Percentiles rank a stretch among this genome's conserved stretches.
Evolutionary conservation across 768 basidiomycete species (phyloP).

Genomic region (Trametes cubensis): DNA sequence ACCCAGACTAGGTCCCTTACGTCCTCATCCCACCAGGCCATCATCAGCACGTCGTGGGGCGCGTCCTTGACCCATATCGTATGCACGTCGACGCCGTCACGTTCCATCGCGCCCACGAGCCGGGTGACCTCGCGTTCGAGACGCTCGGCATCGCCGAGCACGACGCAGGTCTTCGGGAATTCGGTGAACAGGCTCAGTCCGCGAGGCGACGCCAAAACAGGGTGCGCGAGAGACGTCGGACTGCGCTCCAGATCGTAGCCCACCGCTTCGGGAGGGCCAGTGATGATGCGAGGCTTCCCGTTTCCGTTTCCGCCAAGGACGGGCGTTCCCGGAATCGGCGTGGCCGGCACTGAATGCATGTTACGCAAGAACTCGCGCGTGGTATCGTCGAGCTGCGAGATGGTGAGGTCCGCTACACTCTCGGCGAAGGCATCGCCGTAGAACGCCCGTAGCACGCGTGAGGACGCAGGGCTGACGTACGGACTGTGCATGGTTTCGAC

Average conservation of each 20-base stretch:
- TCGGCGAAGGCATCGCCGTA: slow-evolving; percentile 35
- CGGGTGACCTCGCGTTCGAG: slow-evolving; percentile 50
- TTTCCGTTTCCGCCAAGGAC: slow-evolving; percentile 1
- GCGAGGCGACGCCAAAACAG: slow-evolving; percentile 33
- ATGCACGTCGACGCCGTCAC: slow-evolving; percentile 30
- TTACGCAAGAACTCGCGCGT: slow-evolving; percentile 27
- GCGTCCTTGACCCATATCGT: slow-evolving; percentile 33
- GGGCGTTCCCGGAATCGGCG: slow-evolving; percentile 22
- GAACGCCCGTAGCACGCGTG: slow-evolving; percentile 37
- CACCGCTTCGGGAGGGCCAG: slow-evolving; percentile 33
- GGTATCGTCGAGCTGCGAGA: slow-evolving; percentile 27
- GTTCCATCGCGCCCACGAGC: slow-evolving; percentile 39
- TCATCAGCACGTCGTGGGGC: slow-evolving; percentile 50
- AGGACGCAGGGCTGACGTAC: slow-evolving; percentile 39
- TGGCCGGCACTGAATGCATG: slow-evolving; percentile 28
- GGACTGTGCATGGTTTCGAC: slow-evolving; percentile 39
- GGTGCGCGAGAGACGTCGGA: slow-evolving; percentile 31
- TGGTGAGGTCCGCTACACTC: slow-evolving; percentile 34
- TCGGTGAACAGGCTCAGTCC: slow-evolving; percentile 47
- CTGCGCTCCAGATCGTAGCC: slow-evolving; percentile 31
- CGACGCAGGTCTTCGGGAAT: slow-evolving; percentile 49
- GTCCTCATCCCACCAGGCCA: slow-evolving; percentile 49
- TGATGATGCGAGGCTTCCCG: slow-evolving; percentile 4
- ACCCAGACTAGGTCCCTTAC: slow-evolving; percentile 43
- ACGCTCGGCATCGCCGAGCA: slow-evolving; percentile 55